Evolutionary conservation across 306 rosid species (phyloP).

Genomic region (Vigna trinervia): DNA sequence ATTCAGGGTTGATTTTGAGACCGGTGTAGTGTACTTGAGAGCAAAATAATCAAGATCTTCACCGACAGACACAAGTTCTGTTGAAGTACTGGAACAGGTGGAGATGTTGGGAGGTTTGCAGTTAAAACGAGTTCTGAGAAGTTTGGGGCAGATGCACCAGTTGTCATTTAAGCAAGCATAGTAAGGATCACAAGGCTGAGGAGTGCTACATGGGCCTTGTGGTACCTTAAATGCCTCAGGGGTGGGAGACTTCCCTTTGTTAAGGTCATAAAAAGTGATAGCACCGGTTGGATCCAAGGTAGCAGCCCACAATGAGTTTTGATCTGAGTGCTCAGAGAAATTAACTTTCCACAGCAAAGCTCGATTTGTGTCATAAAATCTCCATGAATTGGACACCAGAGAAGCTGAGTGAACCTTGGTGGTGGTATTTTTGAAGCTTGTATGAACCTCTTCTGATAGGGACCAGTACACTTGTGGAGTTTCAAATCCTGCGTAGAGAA

Average conservation of each 20-base stretch:
- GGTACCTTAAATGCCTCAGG: constrained; percentile 63
- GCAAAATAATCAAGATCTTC: constrained; percentile 72
- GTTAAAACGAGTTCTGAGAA: constrained; percentile 63
- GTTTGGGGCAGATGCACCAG: constrained; percentile 82
- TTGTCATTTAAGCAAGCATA: constrained; percentile 61
- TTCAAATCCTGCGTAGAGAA: constrained; percentile 71
- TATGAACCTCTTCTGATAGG: constrained; percentile 51
- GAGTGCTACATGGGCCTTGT: constrained; percentile 70
- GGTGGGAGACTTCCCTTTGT: constrained; percentile 49
- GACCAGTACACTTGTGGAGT: constrained; percentile 85
- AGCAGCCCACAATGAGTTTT: constrained; percentile 68
- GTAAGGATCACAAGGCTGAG: constrained; percentile 80
- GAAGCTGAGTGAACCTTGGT: constrained; percentile 60
- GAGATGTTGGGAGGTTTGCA: constrained; percentile 70
- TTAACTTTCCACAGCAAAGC: constrained; percentile 61
- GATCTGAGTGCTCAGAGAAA: constrained; percentile 53
- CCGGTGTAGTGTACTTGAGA: constrained; percentile 61
- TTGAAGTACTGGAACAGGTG: constrained; percentile 56
- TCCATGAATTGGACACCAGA: constrained; percentile 73
- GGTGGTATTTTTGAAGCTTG: constrained; percentile 50
- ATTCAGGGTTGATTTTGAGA: constrained; percentile 61
- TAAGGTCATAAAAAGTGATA: constrained; percentile 68
- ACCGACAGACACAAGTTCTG: constrained; percentile 68
- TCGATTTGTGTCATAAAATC: constrained; percentile 59
- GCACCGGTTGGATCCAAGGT: constrained; percentile 75